Percentiles rank a stretch among this genome's conserved stretches.
Evolutionary conservation across 208 protist genomes (phyloP).

Genomic region (Novymonas esmeraldas): DNA sequence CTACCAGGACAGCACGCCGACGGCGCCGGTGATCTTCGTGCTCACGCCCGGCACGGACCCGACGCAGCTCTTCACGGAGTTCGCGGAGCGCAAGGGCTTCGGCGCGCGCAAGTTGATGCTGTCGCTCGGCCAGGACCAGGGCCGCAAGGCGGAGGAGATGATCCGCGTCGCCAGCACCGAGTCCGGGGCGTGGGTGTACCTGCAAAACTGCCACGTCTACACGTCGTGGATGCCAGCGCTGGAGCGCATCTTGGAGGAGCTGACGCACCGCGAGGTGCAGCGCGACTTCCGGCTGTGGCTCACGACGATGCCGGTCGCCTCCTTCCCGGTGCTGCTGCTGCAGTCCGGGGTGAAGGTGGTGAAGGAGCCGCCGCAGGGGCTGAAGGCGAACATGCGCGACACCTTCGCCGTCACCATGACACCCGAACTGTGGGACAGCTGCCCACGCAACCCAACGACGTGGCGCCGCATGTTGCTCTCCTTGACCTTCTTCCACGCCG

Average conservation of each 20-base stretch:
- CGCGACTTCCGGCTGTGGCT: slow-evolving; percentile 96
- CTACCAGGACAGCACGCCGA: slow-evolving; percentile 90
- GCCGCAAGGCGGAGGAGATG: slow-evolving; percentile 90
- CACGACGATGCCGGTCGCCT: slow-evolving; percentile 93
- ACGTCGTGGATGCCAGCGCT: slow-evolving; percentile 95
- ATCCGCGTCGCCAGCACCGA: slow-evolving; percentile 73
- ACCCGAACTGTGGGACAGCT: slow-evolving; percentile 84
- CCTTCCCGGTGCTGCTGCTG: slow-evolving; percentile 95
- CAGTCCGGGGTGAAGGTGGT: slow-evolving; percentile 97
- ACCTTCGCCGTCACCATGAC: slow-evolving; percentile 76
- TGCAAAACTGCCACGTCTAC: slow-evolving; percentile 97
- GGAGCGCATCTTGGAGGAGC: slow-evolving; percentile 89
- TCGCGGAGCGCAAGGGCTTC: slow-evolving; percentile 92
- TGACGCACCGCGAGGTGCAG: slow-evolving; percentile 78
- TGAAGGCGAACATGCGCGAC: slow-evolving; percentile 95
- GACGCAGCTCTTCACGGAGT: slow-evolving; percentile 92
- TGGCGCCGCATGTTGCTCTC: slow-evolving; percentile 96
- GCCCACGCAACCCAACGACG: slow-evolving; percentile 69
- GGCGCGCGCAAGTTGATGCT: slow-evolving; percentile 90
- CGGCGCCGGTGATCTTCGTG: slow-evolving; percentile 95
- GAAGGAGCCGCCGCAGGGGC: slow-evolving; percentile 96
- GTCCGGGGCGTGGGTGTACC: slow-evolving; percentile 93
- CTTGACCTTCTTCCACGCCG: slow-evolving; percentile 95
- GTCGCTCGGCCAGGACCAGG: slow-evolving; percentile 97
- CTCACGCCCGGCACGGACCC: slow-evolving; percentile 95